These are phyloP conservation scores for Clitoria ternatea DNA, from an alignment of 306 rosid genomes.

Conservation along the genomic window DNA sequence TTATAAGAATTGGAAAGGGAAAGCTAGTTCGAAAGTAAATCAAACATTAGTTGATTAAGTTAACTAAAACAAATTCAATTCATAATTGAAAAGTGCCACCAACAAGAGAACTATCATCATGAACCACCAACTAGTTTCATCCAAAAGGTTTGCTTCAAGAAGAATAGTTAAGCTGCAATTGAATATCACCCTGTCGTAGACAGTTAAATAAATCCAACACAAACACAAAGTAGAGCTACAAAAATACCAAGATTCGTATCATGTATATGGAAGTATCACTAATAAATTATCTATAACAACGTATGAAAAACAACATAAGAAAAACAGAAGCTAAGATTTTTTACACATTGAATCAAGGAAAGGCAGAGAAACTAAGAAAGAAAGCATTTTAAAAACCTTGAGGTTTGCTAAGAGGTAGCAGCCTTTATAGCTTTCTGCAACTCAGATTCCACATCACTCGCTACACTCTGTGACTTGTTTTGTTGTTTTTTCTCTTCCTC, in stretches of 20 bases:
- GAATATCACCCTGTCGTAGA: not conserved
- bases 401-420: slow-evolving; percentile 49
- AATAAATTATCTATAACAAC: not conserved
- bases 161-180: slow-evolving; percentile 62
- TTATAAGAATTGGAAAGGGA: not conserved
- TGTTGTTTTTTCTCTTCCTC: slow-evolving; percentile 42
- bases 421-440: slow-evolving; percentile 84
- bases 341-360: slow-evolving; percentile 33
- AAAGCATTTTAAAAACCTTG: slow-evolving; percentile 32
- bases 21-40: not conserved
- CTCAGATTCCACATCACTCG: slow-evolving; percentile 66
- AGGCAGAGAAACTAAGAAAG: slow-evolving; percentile 13
- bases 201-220: not conserved
- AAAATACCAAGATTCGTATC: not conserved
- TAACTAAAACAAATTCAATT: not conserved
- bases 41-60: not conserved
- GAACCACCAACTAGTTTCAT: slow-evolving; percentile 63
- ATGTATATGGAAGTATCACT: not conserved
- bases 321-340: slow-evolving; percentile 17
- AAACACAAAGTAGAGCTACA: not conserved
- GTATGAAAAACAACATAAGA: no score
- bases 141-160: slow-evolving; percentile 63
- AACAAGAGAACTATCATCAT: slow-evolving; percentile 60
- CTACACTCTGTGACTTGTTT: slow-evolving; percentile 36
- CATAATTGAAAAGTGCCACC: slow-evolving; percentile 54